phyloP scores from a whole-genome alignment of 805 yeast genomes.

The Candida nitratophila region DNA sequence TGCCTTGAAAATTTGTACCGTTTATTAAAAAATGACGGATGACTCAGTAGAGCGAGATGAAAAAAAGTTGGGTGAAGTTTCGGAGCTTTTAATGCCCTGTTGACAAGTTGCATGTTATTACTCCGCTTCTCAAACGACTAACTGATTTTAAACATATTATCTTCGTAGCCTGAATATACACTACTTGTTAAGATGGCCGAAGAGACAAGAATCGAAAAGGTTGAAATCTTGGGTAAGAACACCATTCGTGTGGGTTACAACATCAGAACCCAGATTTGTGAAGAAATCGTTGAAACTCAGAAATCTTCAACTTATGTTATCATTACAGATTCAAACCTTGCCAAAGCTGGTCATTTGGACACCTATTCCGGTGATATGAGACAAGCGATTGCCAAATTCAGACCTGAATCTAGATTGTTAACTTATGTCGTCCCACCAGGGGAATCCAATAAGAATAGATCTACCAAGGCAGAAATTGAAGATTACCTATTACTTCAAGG shows the following conservation, averaged over 20 bases:
- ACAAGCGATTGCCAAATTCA: slow-evolving; percentile 22
- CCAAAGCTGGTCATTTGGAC: slow-evolving; percentile 53
- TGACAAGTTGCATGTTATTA: no score
- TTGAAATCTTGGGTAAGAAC: slow-evolving; percentile 73
- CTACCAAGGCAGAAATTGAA: slow-evolving; percentile 88
- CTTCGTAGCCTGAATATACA: no score
- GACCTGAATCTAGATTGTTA: slow-evolving; percentile 60
- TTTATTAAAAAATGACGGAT: no score
- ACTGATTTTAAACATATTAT: no score
- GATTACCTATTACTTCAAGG: slow-evolving; percentile 77
- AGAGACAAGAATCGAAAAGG: slow-evolving; percentile 34
- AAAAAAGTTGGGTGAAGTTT: neutral
- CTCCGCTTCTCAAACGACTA: no score
- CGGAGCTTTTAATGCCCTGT: neutral
- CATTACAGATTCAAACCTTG: slow-evolving; percentile 79
- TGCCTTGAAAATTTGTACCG: neutral
- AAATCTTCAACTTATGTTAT: slow-evolving; percentile 89
- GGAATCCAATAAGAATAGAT: slow-evolving; percentile 81
- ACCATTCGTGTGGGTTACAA: slow-evolving; percentile 87
- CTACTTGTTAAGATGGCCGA: slow-evolving; percentile 8
- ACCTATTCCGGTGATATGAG: slow-evolving; percentile 38
- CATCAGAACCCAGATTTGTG: slow-evolving; percentile 66
- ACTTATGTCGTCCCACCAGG: slow-evolving; percentile 83
- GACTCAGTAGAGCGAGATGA: neutral
- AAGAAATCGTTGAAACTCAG: slow-evolving; percentile 51